Evolutionary conservation across 1,139 yeast genomes (phyloP).

Genomic region (Hansenula sp.): DNA sequence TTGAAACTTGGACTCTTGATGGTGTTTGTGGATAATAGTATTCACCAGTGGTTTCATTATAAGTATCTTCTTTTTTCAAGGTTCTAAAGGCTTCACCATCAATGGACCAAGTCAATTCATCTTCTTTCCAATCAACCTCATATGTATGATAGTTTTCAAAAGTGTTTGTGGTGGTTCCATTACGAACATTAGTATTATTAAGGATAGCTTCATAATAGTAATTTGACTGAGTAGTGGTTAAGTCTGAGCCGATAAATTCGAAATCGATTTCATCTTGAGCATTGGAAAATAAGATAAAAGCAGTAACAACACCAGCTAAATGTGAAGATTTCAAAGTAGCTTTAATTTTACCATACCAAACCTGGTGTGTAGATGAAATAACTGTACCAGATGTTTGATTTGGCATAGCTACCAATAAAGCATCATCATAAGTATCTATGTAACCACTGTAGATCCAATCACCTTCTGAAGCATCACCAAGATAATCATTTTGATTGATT

Average conservation of each 20-base stretch:
- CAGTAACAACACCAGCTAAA: conserved; percentile 76
- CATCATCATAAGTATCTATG: conserved; percentile 48
- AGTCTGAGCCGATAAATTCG: conserved; percentile 77
- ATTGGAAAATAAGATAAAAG: conserved; percentile 80
- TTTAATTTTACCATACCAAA: conserved; percentile 84
- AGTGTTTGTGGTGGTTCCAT: conserved; percentile 46
- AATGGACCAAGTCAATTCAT: conserved; percentile 63
- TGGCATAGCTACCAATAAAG: conserved; percentile 71
- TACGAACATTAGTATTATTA: conserved; percentile 58
- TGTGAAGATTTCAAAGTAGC: conserved; percentile 71
- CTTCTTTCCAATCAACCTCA: conserved; percentile 81
- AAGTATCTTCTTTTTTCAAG: conserved; percentile 60
- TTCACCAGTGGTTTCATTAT: conserved; percentile 52
- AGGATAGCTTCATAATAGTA: conserved; percentile 72
- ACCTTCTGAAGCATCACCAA: conserved; percentile 64
- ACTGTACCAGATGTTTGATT: conserved; percentile 75
- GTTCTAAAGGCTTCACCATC: conserved; percentile 73
- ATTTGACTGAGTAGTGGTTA: conserved; percentile 66
- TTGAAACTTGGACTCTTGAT: conserved; percentile 73
- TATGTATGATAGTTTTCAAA: conserved; percentile 70
- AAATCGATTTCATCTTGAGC: conserved; percentile 89
- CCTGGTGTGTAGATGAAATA: conserved; percentile 68
- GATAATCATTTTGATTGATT: conserved; percentile 34
- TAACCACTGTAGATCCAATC: conserved; percentile 80
- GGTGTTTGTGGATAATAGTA: conserved; percentile 91